Evolutionary conservation across 2,329 filamentous ascomycete genomes (phyloP), one percentile per base, ranked within the genome.

Genomic region (Exophiala calicioides): DNA sequence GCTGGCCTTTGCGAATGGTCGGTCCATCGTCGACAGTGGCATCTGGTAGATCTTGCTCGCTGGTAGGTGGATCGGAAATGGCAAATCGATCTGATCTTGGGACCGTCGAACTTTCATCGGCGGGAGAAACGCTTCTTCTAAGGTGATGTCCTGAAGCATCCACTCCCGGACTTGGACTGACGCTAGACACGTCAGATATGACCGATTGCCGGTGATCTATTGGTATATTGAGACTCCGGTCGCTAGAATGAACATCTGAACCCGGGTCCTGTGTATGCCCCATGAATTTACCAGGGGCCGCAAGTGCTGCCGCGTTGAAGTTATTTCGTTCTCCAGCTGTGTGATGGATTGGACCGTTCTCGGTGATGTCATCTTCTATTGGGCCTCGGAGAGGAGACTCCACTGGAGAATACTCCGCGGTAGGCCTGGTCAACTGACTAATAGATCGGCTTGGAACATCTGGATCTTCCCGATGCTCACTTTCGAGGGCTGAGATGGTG

Each of bases 181-280:
- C 46, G 34, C 54, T 56, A 1, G 57, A 59, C 2, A 59, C 50
- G 18, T 53, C 57, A 2, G 57, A 59, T 12, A 59, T 30, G 10
- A 53, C 36, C 18, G 57, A 59, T 19, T 46, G 34, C 10, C 46
- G 38, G 30, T 47, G 47, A 21, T 30, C 34, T 19, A 44, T 41
- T 15, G 44, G 52, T 20, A 55, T 42, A 18, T 44, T 26, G 12
- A 55, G 38, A 40, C 47, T 41, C 30, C 47, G 20, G 24, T 47
- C 51, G 13, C 43, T 46, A n/a, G 35, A 44, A 12, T 47, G 36
- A 19, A 21, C 32, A 23, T 47, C 42, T 5, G 38, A 43, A 13
- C 16, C 31, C 15, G 40, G 34, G 6, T 33, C 42, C 7, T 48
- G 21, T 10, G 30, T 29, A 20, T 31, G 50, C 15, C 30, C 42